Base-by-base conservation (phyloP, 2,329 filamentous ascomycete species). In the Macrophomina tecta region DNA sequence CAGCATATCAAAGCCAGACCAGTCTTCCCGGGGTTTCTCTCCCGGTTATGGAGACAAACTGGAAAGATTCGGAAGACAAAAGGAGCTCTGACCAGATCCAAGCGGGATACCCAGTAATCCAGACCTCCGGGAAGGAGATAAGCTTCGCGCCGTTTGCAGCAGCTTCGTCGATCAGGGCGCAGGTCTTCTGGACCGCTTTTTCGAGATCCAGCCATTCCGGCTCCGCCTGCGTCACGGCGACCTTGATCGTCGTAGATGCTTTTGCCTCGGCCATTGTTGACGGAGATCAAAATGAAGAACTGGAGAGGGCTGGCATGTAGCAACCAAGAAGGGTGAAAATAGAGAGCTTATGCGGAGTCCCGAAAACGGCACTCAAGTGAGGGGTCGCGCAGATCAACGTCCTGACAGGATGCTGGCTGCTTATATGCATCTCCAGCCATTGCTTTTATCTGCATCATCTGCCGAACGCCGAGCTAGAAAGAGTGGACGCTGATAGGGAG, bases 131-230 rank as follows among this genome's bases (percentile, higher is more conserved):
- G 52, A 84, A 85, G 0, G 75, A 72, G 4, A 90, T 73, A 2
- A 90, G 76, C 56, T 86, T 81, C 1, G 85, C 86, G 0, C 83
- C 84, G 49, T 84, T 82, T 4, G 75, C 69, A 0, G 84, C 84
- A 0, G 88, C 88, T 70, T 87, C 82, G 45, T 80, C 75, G 69
- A 90, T 89, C 63, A 89, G 79, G 0, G 76, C 72, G 70, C 85
- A 84, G 4, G 87, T 88, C 73, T 90, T 90, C 1, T 80, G 73
- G 1, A 89, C 83, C 1, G 82, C 80, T 0, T 74, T 83, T 6
- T 82, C 77, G 3, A 90, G 81, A 70, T 90, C 84, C 8, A 90
- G 79, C 87, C 87, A 90, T 1, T 79, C 82, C 0, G 87, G 87
- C 74, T 90, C 87, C 6, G 83, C 82, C 71, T 90, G 87, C 0